phyloP scores from a whole-genome alignment of 192 early-diverging fungal genomes.

The Coemansia sp. region DNA sequence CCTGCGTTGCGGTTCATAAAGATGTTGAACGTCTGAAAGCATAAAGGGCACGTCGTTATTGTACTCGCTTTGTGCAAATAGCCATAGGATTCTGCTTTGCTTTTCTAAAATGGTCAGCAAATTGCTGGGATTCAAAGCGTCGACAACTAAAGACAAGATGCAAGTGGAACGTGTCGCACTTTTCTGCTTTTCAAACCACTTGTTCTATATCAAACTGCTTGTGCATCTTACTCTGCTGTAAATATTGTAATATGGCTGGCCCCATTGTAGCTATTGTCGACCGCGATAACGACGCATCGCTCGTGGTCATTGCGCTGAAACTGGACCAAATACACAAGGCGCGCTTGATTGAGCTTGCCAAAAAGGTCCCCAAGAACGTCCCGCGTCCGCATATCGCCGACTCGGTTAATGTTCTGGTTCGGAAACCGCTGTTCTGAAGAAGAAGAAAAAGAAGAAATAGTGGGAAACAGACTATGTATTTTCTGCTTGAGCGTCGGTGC shows the following conservation, averaged over 20 bases:
- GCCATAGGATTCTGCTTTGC: neutral
- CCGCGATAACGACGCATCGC: neutral
- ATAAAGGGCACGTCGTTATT: neutral
- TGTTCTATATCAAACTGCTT: neutral
- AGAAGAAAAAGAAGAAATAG: too few species aligned
- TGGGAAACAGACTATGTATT: too few species aligned
- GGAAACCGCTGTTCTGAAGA: neutral
- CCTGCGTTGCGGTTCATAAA: neutral
- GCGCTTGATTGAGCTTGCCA: slow-evolving; percentile 2
- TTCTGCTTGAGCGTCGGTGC: neutral
- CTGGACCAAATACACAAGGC: slow-evolving; percentile 1
- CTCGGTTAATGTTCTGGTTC: neutral
- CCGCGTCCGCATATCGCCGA: neutral
- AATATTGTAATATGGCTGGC: neutral
- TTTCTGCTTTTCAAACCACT: neutral
- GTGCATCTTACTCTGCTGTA: neutral
- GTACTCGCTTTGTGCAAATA: neutral
- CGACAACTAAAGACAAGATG: neutral
- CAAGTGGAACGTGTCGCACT: too few species aligned
- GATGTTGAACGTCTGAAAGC: neutral
- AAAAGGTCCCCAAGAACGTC: slow-evolving; percentile 3
- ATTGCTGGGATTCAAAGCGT: neutral
- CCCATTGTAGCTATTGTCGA: neutral
- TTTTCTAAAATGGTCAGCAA: too few species aligned
- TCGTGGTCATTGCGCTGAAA: neutral